phyloP scores from a whole-genome alignment of 352 stramenopile species.

The Halophytophthora batemanensis region DNA sequence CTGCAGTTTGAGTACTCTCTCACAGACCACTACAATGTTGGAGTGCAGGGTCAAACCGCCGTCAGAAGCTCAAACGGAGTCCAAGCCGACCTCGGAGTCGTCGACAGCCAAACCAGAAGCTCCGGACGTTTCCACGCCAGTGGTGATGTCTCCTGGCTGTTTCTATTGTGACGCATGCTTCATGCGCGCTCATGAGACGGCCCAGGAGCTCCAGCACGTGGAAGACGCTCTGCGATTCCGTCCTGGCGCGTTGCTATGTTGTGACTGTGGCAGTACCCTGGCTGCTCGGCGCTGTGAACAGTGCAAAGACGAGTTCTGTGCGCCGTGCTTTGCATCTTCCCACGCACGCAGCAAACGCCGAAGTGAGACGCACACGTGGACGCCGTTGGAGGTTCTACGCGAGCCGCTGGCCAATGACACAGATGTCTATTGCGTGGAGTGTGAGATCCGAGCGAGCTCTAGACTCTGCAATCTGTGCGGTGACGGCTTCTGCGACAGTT shows the following conservation, averaged over 20 bases:
- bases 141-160: conserved; percentile 9
- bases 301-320: conserved; percentile 67
- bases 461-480: conserved; percentile 75
- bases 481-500: conserved; percentile 69
- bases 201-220: conserved; percentile 37
- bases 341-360: conserved; percentile 26
- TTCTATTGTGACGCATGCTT: conserved; percentile 78
- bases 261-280: conserved; percentile 43
- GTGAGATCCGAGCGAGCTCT: conserved; percentile 40
- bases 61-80: background rate
- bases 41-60: background rate
- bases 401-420: conserved; percentile 42
- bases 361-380: conserved; percentile 35
- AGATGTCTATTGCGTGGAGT: conserved; percentile 72
- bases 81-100: background rate
- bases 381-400: conserved; percentile 48
- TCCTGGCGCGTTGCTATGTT: conserved; percentile 44
- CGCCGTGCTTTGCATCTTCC: conserved; percentile 37
- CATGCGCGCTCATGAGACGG: conserved; percentile 38
- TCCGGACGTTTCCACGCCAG: background rate
- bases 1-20: conserved; percentile 9
- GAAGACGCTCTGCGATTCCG: conserved; percentile 48
- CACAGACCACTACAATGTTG: background rate
- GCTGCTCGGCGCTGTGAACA: conserved; percentile 46
- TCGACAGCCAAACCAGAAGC: background rate